phyloP scores from a whole-genome alignment of 2,329 filamentous ascomycete genomes.

The Alternaria arborescens region DNA sequence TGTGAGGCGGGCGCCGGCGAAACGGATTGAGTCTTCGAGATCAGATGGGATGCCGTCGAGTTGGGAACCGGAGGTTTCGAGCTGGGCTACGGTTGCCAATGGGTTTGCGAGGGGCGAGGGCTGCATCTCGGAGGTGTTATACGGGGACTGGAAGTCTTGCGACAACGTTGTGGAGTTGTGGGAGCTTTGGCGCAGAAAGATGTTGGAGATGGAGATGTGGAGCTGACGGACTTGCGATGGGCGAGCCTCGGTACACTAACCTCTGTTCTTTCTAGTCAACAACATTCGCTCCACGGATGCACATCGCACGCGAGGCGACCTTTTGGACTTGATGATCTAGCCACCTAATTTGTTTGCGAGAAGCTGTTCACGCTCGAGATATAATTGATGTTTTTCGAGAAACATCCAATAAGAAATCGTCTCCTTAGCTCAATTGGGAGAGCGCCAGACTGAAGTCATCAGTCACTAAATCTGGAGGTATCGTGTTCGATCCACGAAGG shows the following conservation, averaged over 20 bases:
- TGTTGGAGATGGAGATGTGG: constrained; percentile 15
- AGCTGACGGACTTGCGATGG: constrained; percentile 6
- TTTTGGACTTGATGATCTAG: neutral
- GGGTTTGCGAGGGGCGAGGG: constrained; percentile 67
- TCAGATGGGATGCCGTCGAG: constrained; percentile 69
- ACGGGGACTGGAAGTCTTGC: neutral
- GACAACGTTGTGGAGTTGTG: constrained; percentile 1
- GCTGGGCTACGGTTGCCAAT: constrained; percentile 75
- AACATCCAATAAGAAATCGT: constrained; percentile 28
- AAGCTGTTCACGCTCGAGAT: too few species aligned
- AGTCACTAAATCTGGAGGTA: constrained; percentile 44
- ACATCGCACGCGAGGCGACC: neutral
- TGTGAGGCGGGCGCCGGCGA: constrained; percentile 75
- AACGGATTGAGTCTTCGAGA: constrained; percentile 75
- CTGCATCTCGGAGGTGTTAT: constrained; percentile 31
- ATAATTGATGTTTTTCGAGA: too few species aligned
- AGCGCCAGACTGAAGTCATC: constrained; percentile 44
- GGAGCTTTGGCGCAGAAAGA: constrained; percentile 4
- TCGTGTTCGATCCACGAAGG: constrained; percentile 35
- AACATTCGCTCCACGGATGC: neutral
- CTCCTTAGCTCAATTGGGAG: constrained; percentile 45
- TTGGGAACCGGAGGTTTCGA: constrained; percentile 66
- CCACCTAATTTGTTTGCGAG: too few species aligned
- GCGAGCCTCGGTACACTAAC: constrained; percentile 9
- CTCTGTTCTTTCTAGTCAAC: constrained; percentile 11